Conservation (phyloP, 169 alveolate genomes). For the Eimeria maxima region DNA sequence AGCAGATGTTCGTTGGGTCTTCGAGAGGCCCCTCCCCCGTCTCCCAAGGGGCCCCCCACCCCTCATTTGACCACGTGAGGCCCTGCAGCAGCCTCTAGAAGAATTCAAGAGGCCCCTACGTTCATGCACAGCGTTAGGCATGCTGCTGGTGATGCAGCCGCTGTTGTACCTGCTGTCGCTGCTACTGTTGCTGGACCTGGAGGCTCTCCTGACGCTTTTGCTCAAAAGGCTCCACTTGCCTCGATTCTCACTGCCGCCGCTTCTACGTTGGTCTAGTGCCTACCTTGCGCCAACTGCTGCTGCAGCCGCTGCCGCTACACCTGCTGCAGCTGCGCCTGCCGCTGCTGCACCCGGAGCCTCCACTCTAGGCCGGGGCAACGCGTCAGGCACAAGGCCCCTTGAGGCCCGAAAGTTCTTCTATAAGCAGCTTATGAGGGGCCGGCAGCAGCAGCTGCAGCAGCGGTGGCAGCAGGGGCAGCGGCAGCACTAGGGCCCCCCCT, state of each 20-base stretch:
- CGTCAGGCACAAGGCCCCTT: not conserved
- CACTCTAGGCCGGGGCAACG: not conserved
- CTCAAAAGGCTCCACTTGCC: not conserved
- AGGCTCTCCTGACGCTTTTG: not conserved
- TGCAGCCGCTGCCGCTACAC: not conserved
- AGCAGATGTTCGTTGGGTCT: not conserved
- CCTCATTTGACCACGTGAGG: not conserved
- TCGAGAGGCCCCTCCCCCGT: not conserved
- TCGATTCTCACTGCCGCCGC: not conserved
- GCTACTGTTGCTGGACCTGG: not conserved
- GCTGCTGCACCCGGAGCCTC: not conserved
- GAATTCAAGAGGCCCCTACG: not conserved
- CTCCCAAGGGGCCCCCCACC: conserved; percentile 1
- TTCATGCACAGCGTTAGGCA: not conserved
- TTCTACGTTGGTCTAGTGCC: not conserved
- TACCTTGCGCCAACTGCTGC: not conserved
- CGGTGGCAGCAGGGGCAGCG: not conserved
- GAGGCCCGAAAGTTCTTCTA: not conserved
- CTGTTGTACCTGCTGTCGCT: not conserved
- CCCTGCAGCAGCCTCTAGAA: conserved; percentile 35
- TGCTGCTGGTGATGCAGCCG: conserved; percentile 37
- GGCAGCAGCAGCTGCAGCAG: conserved; percentile 6
- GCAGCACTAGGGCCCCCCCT: not conserved
- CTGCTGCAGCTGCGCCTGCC: conserved; percentile 14
- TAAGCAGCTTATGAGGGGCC: not conserved